Conservation (phyloP, 768 basidiomycete species). For the Cyathus striatus region DNA sequence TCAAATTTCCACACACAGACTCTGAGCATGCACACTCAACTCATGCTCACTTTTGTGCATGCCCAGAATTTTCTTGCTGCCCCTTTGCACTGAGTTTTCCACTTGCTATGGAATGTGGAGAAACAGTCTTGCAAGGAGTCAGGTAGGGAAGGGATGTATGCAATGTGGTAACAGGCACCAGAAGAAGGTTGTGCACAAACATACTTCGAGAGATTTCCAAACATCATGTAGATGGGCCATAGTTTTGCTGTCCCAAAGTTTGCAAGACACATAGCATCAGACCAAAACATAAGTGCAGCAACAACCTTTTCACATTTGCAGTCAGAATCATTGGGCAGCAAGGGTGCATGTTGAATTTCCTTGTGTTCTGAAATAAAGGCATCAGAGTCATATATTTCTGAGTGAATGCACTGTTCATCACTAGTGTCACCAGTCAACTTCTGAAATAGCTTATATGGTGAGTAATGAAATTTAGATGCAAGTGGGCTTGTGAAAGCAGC, state of each 20-base stretch:
- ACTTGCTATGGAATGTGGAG: neutral
- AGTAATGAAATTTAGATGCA: slow-evolving; percentile 17
- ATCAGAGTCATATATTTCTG: slow-evolving; percentile 27
- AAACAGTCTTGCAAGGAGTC: neutral
- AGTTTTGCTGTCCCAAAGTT: neutral
- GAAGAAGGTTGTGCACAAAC: neutral
- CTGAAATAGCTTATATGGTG: slow-evolving; percentile 20
- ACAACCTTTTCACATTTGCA: slow-evolving; percentile 10
- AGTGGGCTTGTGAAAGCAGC: slow-evolving; percentile 12
- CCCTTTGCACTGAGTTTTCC: neutral
- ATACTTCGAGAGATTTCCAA: neutral
- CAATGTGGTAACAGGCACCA: neutral
- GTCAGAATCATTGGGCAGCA: neutral
- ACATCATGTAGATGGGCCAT: neutral
- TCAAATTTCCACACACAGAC: no score
- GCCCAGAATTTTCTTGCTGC: no score
- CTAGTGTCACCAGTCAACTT: slow-evolving; percentile 1
- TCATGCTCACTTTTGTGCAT: no score
- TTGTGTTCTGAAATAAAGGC: slow-evolving; percentile 22
- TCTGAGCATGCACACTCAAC: no score
- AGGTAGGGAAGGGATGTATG: neutral
- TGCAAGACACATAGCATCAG: slow-evolving; percentile 11
- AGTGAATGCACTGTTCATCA: slow-evolving; percentile 11
- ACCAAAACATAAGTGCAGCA: slow-evolving; percentile 19
- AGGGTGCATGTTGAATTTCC: slow-evolving; percentile 15